Conservation (phyloP, 1,284 basidiomycete genomes). For the Wallemia hederae region DNA sequence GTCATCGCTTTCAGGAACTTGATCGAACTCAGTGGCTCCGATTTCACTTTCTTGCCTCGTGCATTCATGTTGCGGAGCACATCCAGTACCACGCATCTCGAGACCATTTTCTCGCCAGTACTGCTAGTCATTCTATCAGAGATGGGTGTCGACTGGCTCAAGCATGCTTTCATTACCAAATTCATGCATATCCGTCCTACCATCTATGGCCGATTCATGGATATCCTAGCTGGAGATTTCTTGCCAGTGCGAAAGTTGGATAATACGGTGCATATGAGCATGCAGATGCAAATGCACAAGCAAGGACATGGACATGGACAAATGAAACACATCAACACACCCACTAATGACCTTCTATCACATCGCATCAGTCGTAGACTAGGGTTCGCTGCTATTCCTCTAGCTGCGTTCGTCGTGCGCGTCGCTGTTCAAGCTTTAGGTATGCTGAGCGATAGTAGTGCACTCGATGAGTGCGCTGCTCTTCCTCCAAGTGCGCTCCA, state of each 20-base stretch:
- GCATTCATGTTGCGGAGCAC: conserved; percentile 45
- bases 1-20: conserved; percentile 83
- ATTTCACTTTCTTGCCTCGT: conserved; percentile 38
- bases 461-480: conserved; percentile 16
- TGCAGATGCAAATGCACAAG: too few species aligned
- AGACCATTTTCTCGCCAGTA: conserved; percentile 85
- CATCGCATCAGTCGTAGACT: conserved; percentile 47
- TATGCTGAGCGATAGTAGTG: conserved; percentile 24
- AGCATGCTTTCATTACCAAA: conserved; percentile 97
- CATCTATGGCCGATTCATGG: conserved; percentile 83
- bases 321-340: conserved; percentile 30
- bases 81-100: conserved; percentile 36
- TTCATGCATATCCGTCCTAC: conserved; percentile 78
- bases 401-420: conserved; percentile 69
- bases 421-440: conserved; percentile 48
- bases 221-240: conserved; percentile 82
- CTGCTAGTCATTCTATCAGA: conserved; percentile 72
- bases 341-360: conserved; percentile 23
- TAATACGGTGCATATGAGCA: neutral
- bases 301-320: too few species aligned
- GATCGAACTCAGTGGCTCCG: conserved; percentile 72
- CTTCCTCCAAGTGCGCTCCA: neutral
- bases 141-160: conserved; percentile 91
- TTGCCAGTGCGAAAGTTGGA: conserved; percentile 26
- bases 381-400: conserved; percentile 72